Conservation (phyloP, 208 protist genomes). For the Entamoeba histolytica region DNA sequence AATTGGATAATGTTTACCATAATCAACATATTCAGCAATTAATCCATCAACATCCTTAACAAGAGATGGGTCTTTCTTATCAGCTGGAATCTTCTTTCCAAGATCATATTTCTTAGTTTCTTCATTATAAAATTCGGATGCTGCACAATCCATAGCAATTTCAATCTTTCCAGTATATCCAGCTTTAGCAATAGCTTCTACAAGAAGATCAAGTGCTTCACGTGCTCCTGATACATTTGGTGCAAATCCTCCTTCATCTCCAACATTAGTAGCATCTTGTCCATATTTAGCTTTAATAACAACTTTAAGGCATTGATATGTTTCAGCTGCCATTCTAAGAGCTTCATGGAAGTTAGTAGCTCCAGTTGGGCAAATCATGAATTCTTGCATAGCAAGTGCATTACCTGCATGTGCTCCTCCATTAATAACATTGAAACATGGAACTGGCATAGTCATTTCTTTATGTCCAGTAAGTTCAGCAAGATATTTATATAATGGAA, state of each 20-base stretch:
- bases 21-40: slow-evolving; percentile 54
- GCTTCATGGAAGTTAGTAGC: slow-evolving; percentile 66
- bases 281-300: slow-evolving; percentile 83
- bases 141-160: slow-evolving; percentile 91
- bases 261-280: slow-evolving; percentile 66
- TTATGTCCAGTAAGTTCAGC: slow-evolving; percentile 52
- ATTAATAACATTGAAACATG: slow-evolving; percentile 97
- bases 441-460: slow-evolving; percentile 50
- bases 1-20: slow-evolving; percentile 65
- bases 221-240: slow-evolving; percentile 59
- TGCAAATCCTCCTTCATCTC: slow-evolving; percentile 93
- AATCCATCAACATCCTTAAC: slow-evolving; percentile 18
- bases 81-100: slow-evolving; percentile 68
- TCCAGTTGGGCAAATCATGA: slow-evolving; percentile 86
- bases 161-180: slow-evolving; percentile 71
- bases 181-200: slow-evolving; percentile 74
- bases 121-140: slow-evolving; percentile 83
- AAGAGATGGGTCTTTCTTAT: neutral
- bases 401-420: slow-evolving; percentile 92
- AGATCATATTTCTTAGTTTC: slow-evolving; percentile 76
- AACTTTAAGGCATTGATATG: slow-evolving; percentile 84
- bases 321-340: slow-evolving; percentile 75
- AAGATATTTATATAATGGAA: slow-evolving; percentile 82
- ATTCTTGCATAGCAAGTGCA: slow-evolving; percentile 78
- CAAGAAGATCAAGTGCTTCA: slow-evolving; percentile 77